Base-by-base conservation (phyloP, 1,139 yeast species). In the Eremothecium cymbalariae region DNA sequence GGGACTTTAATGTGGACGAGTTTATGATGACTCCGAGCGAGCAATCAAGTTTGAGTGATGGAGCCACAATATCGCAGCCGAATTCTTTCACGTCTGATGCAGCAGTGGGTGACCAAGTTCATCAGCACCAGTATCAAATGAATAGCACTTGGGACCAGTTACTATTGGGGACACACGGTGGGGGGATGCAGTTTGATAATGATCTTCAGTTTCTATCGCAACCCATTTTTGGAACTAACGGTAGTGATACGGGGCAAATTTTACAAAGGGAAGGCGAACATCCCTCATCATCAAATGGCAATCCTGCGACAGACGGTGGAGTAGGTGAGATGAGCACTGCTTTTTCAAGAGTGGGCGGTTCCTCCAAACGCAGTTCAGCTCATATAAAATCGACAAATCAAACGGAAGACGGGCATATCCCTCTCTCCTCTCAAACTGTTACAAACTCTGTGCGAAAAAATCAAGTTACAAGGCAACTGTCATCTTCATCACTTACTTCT, bases 31-130 rank as follows among this genome's bases (percentile, higher is more conserved):
- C 59, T 6, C 60, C 62, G 8, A 45, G 47, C 25, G 38, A 31
- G 7, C 34, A 34, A 11, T 27, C 30, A 8, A 47, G 45, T 19
- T 51, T 59, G n/a, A 48, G 56, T 32, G 60, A 53, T 24, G 53
- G 59, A 3, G 59, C 60, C 1, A 54, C 61, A 2, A 54, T 57
- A 6, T 54, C 59, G 40, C 60, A 60, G 5, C 59, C 61, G 13
- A 55, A 51, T 26, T 55, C 60, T 35, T 48, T 41, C 31, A 27
- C 19, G 3, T 8, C n/a, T 16, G 30, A 27, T 6, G n/a, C 21
- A 4, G 30, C 21, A 6, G n/a, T 15, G 3, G 21, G 21, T 5
- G n/a, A n/a, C n/a, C n/a, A n/a, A n/a, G n/a, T n/a, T 11, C 24
- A 5, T 11, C 24, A 21, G 24, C 6, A 13, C 24, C 12, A 5